phyloP scores from a whole-genome alignment of 164 flowering plant species.

The Euptelea pleiosperma region DNA sequence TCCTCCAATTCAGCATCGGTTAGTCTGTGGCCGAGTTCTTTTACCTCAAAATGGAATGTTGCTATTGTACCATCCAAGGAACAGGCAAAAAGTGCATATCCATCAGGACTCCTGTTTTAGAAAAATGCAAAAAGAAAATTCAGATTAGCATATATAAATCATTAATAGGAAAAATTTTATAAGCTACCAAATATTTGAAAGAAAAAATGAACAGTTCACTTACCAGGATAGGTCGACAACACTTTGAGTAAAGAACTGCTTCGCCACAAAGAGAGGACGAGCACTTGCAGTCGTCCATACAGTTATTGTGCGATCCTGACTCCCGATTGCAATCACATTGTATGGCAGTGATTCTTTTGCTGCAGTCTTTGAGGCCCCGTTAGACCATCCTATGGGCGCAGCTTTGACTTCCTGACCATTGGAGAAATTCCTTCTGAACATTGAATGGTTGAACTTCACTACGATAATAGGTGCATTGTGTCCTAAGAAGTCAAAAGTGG shows the following conservation, averaged over 20 bases:
- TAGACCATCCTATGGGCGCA: constrained; percentile 74
- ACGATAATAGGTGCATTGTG: constrained; percentile 98
- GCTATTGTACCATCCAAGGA: constrained; percentile 97
- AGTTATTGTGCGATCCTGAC: constrained; percentile 98
- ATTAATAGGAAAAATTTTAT: too few species aligned
- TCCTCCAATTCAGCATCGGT: constrained; percentile 85
- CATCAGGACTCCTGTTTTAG: constrained; percentile 93
- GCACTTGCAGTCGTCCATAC: constrained; percentile 99
- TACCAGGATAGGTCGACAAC: constrained; percentile 98
- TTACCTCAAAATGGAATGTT: constrained; percentile 84
- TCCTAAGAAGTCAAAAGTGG: constrained; percentile 96
- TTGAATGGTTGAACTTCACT: constrained; percentile 93
- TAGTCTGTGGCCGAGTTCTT: constrained; percentile 80
- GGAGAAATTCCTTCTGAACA: constrained; percentile 68
- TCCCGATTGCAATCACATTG: constrained; percentile 95
- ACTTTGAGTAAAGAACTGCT: constrained; percentile 93
- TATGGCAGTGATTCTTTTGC: constrained; percentile 80
- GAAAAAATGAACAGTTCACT: too few species aligned
- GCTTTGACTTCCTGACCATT: constrained; percentile 59
- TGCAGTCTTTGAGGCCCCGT: constrained; percentile 66
- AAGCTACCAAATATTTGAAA: too few species aligned
- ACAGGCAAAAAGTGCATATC: constrained; percentile 94
- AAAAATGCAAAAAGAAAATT: constrained; percentile 3
- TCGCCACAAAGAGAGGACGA: constrained; percentile 98
- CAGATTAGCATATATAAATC: not conserved